Evolutionary conservation across 2,329 filamentous ascomycete genomes (phyloP), one percentile per base, ranked within the genome.

Genomic region (Byssothecium circinans): DNA sequence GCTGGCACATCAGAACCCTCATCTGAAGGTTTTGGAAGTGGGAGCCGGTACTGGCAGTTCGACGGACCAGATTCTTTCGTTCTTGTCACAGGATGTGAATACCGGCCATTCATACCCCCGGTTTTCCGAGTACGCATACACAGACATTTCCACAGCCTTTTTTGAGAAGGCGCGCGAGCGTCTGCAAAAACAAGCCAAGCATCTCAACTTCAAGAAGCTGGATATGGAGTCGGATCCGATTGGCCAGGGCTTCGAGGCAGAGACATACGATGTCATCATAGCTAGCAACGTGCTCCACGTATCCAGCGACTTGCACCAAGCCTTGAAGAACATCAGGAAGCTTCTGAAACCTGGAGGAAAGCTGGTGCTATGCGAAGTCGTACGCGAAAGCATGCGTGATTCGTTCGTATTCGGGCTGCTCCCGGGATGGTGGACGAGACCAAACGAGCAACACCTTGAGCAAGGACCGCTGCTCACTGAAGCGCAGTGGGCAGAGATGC

Each of bases 281-380:
- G 3, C 35, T 75, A 3, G 35, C 74, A 1, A 48, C 68, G 19
- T 77, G 11, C 25, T 62, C 5, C 58, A 58, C 43, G 55, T 47
- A 8, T 56, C 53, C 2, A 27, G 14, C 4, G 36, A 54, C 14
- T 15, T 61, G 4, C 19, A 37, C 7, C 8, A n/a, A 2, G 47
- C 52, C 12, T 23, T 60, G n/a, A 11, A 15, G 1, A 55, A 58
- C 23, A 17, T 51, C 27, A 40, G 50, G 7, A 46, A 22, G 14
- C 39, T 54, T 1, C 43, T 61, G 10, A 61, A 55, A 33, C 54
- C 59, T 0, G 52, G 50, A 11, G 57, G 57, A 4, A 22, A 56
- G 17, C 35, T 60, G 4, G 32, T 23, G n/a, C n/a, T n/a, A n/a
- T n/a, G n/a, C n/a, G n/a, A n/a, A n/a, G n/a, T n/a, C n/a, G n/a